Evolutionary conservation across 1,284 basidiomycete species (phyloP).

Genomic region (Mycosarcoma maydis): DNA sequence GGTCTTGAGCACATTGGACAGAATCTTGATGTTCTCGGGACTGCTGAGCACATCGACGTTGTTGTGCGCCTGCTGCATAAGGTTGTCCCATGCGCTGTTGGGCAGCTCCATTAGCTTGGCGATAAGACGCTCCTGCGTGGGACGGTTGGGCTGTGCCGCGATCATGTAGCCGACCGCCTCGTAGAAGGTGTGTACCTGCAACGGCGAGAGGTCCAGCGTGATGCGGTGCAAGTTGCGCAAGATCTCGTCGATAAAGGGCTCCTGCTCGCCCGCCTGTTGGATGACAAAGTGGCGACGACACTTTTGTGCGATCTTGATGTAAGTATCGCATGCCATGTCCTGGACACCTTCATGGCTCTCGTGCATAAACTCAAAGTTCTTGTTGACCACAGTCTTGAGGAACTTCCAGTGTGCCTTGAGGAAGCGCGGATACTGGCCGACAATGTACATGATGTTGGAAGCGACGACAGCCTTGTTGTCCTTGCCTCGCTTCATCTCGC

Average conservation of each 20-base stretch:
- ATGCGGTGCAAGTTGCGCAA: slow-evolving; percentile 89
- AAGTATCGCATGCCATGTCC: slow-evolving; percentile 99
- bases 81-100: slow-evolving; percentile 96
- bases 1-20: slow-evolving; percentile 96
- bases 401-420: slow-evolving; percentile 99
- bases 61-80: slow-evolving; percentile 94
- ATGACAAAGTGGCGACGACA: slow-evolving; percentile 98
- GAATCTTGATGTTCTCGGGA: slow-evolving; percentile 94
- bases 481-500: slow-evolving; percentile 98
- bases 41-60: slow-evolving; percentile 92
- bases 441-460: slow-evolving; percentile 99
- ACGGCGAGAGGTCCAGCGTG: slow-evolving; percentile 92
- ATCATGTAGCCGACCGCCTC: slow-evolving; percentile 99
- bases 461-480: slow-evolving; percentile 99
- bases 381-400: slow-evolving; percentile 99
- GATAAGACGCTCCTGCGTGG: slow-evolving; percentile 94
- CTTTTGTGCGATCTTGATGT: slow-evolving; percentile 99
- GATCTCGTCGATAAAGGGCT: slow-evolving; percentile 99
- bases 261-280: slow-evolving; percentile 95
- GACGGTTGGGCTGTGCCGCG: slow-evolving; percentile 96
- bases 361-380: slow-evolving; percentile 99
- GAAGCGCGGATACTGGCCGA: slow-evolving; percentile 99
- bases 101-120: slow-evolving; percentile 95
- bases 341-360: slow-evolving; percentile 99
- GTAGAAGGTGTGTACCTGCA: slow-evolving; percentile 75